These are phyloP conservation scores for Candida endomychidarum DNA, from an alignment of 805 yeast genomes.

Conservation along the genomic window DNA sequence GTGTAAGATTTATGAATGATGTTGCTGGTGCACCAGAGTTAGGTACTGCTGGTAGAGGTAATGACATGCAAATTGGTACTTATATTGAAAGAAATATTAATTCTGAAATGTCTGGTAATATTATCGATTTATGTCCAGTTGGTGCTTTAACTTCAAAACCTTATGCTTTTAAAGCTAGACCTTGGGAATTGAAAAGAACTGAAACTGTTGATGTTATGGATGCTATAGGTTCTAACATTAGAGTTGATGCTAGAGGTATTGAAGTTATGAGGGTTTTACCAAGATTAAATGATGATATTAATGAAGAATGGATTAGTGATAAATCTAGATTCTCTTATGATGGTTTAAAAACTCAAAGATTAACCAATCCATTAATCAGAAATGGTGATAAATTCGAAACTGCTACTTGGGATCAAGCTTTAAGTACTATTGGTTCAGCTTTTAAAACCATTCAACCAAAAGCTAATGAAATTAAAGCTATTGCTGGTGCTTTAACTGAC, in stretches of 20 bases:
- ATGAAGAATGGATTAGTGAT: slow-evolving; percentile 91
- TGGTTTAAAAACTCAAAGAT: slow-evolving; percentile 82
- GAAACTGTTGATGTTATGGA: slow-evolving; percentile 84
- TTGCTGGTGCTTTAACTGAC: slow-evolving; percentile 79
- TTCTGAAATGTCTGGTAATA: slow-evolving; percentile 83
- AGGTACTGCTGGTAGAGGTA: slow-evolving; percentile 88
- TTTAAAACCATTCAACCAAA: slow-evolving; percentile 54
- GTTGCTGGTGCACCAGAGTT: slow-evolving; percentile 92
- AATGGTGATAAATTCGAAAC: slow-evolving; percentile 66
- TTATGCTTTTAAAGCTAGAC: slow-evolving; percentile 66
- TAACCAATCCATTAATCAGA: slow-evolving; percentile 76
- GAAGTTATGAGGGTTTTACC: slow-evolving; percentile 88
- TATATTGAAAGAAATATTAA: slow-evolving; percentile 82
- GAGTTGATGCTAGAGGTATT: slow-evolving; percentile 84
- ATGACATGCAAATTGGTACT: slow-evolving; percentile 89
- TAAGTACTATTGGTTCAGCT: slow-evolving; percentile 65
- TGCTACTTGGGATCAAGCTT: slow-evolving; percentile 87
- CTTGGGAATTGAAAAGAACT: slow-evolving; percentile 90
- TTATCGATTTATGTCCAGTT: slow-evolving; percentile 81
- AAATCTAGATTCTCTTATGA: slow-evolving; percentile 84
- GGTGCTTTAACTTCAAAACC: slow-evolving; percentile 91
- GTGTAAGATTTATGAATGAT: slow-evolving; percentile 86
- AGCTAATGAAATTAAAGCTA: slow-evolving; percentile 74
- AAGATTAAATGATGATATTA: slow-evolving; percentile 79
- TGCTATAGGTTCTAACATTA: slow-evolving; percentile 76